Conservation (phyloP, 2,329 filamentous ascomycete genomes). For the Trichoderma sp. region DNA sequence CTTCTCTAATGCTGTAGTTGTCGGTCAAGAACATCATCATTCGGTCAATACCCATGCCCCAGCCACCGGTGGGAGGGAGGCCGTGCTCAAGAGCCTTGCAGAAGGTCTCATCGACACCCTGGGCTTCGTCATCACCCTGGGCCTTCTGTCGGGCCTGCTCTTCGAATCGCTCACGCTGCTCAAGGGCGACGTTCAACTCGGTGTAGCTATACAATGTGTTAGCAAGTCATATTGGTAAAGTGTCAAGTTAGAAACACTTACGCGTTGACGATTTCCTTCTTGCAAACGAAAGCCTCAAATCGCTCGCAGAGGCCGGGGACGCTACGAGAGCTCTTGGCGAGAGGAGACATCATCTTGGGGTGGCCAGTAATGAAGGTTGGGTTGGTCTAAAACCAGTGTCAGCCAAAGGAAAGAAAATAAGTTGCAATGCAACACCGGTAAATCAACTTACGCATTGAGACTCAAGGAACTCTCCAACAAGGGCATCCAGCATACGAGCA, state of each 20-base stretch:
- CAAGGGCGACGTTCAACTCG: constrained; percentile 89
- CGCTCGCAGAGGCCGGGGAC: constrained; percentile 87
- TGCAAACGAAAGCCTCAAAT: constrained; percentile 86
- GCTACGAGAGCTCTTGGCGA: constrained; percentile 90
- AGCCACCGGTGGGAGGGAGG: constrained; percentile 90
- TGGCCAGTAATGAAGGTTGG: constrained; percentile 67
- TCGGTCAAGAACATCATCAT: constrained; percentile 95
- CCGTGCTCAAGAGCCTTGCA: constrained; percentile 85
- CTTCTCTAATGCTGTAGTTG: constrained; percentile 92
- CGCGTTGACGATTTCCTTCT: constrained; percentile 85
- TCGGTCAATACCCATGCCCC: constrained; percentile 94
- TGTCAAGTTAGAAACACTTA: constrained; percentile 28
- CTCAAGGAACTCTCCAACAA: constrained; percentile 93
- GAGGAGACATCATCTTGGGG: constrained; percentile 72
- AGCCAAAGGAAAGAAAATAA: not conserved
- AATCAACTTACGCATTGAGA: constrained; percentile 64
- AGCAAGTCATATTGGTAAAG: not conserved
- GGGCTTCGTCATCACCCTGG: constrained; percentile 95
- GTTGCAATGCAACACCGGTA: not conserved
- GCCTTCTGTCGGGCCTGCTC: constrained; percentile 96
- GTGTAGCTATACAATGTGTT: constrained; percentile 58
- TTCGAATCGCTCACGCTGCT: constrained; percentile 80
- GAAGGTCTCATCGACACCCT: constrained; percentile 95
- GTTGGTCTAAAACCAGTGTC: constrained; percentile 55
- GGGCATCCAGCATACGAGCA: constrained; percentile 91